Evolutionary conservation across 1,139 yeast genomes (phyloP).

Genomic region (Kodamaea alishanica): DNA sequence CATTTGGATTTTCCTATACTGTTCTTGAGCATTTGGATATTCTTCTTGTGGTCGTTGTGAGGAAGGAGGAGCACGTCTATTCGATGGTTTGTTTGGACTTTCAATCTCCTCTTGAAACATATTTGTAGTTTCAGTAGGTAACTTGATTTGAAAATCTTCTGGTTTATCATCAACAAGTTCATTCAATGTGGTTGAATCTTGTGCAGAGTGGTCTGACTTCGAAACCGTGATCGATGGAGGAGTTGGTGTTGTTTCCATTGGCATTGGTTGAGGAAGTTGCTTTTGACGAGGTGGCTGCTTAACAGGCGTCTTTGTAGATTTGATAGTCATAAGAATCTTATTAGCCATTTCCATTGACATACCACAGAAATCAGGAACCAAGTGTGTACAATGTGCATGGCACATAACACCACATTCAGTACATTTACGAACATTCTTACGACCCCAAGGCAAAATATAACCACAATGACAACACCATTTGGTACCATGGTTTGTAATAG

Average conservation of each 20-base stretch:
- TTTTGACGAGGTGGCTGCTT: conserved; percentile 13
- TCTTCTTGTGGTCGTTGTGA: conserved; percentile 10
- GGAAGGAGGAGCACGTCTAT: conserved; percentile 24
- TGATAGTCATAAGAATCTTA: conserved; percentile 78
- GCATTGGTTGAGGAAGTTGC: conserved; percentile 4
- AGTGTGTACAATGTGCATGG: conserved; percentile 86
- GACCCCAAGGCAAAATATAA: conserved; percentile 90
- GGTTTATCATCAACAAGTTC: conserved; percentile 23
- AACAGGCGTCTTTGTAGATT: conserved; percentile 59
- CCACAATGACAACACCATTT: conserved; percentile 99
- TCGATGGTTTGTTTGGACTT: conserved; percentile 24
- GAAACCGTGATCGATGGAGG: conserved; percentile 12
- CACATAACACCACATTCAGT: conserved; percentile 94
- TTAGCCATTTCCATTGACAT: conserved; percentile 98
- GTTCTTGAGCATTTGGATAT: conserved; percentile 10
- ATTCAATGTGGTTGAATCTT: conserved; percentile 4
- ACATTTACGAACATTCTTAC: conserved; percentile 91
- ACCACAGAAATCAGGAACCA: conserved; percentile 97
- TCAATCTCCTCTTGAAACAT: conserved; percentile 33
- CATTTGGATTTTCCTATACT: conserved; percentile 9
- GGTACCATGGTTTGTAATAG: conserved; percentile 87
- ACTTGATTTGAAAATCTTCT: conserved; percentile 22
- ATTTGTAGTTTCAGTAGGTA: conserved; percentile 37
- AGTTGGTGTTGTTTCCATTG: conserved; percentile 7
- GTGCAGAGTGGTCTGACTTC: conserved; percentile 3